Evolutionary conservation across 306 rosid species (phyloP), one percentile per base, ranked within the genome.

Genomic region (Alnus glutinosa): DNA sequence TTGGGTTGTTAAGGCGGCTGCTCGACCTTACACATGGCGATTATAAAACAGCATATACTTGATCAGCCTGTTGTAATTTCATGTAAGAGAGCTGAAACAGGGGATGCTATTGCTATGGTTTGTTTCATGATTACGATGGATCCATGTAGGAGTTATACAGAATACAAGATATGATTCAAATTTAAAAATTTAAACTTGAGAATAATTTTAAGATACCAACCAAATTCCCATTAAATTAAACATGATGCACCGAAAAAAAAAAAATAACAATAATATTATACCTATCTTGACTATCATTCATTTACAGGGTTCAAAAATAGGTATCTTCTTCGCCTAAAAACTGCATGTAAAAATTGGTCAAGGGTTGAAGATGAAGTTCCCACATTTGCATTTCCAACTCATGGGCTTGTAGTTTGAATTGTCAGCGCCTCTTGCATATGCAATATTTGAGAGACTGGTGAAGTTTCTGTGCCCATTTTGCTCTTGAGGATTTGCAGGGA

Each of bases 361-460:
- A 16, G 98, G 97, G 82, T 91, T 92, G 89, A 91, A 89, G 85
- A 95, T 89, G 76, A 77, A 78, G 85, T 83, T 80, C 8, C 98
- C 98, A 84, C 98, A 95, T 88, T 91, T 95, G 90, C 98, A 93
- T 76, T 95, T 95, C 98, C 98, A 93, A 79, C 97, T 92, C 93
- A 92, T 87, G 70, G 98, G 98, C 85, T 95, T 93, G 89, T 95
- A 95, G 82, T 95, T 93, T 44, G 98, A 85, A 77, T 47, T 75
- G 75, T 82, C 91, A 32, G 89, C 86, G 14, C 96, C 88, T 44
- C 83, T 83, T 46, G 83, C 81, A 78, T 84, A 87, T 58, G 83
- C 86, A 73, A 76, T 37, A 78, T 79, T 76, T 23, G 88, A 75
- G 48, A 78, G 36, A 8, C 61, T n/a, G n/a, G 97, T 83, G 55